Evolutionary conservation across 345 rosid genomes (phyloP), one percentile per base, ranked within the genome.

Genomic region (Gossypium thurberi): DNA sequence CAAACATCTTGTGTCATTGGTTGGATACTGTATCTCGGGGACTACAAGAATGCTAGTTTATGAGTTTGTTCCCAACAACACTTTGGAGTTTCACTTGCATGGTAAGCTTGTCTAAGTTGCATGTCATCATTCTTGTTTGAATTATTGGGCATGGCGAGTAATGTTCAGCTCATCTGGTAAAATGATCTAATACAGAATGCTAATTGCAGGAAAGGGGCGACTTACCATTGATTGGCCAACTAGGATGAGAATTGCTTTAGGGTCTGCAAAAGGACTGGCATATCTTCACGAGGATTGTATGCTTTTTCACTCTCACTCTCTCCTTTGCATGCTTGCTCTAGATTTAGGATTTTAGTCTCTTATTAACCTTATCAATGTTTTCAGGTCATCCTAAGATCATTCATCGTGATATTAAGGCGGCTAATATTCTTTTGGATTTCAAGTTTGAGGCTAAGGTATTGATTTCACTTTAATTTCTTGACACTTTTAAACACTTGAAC

Each of bases 241-340:
- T 0, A 82, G 99, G 85, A 75, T 90, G 70, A 87, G 83, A 78
- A 89, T 95, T 79, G 97, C 99, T 33, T 18, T 92, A 63, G 99
- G 99, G 65, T 83, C 97, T 25, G 97, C 99, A 37, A 89, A 85
- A 75, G 99, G 99, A 53, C 95, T 94, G 78, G 98, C 95, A 52
- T 94, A 92, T 79, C 83, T 94, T 67, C 99, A 95, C 56, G 99
- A 95, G 84, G 99, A 92, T 77, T 95, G 99, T 95, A 87, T 77
- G 94, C 56, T 43, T 37, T 17, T 52, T 28, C 18, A 1, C 0
- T 33, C 40, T 33, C 12, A 20, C 50, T 26, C 70, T 11, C 61
- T 70, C 48, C 18, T 51, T 46, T 51, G 6, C 46, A 37, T 25
- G n/a, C 20, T 40, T 14, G 17, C 48, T 43, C 17, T n/a, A 46